Conservation (phyloP, 305 asterid genomes). For the Andrographis paniculata region DNA sequence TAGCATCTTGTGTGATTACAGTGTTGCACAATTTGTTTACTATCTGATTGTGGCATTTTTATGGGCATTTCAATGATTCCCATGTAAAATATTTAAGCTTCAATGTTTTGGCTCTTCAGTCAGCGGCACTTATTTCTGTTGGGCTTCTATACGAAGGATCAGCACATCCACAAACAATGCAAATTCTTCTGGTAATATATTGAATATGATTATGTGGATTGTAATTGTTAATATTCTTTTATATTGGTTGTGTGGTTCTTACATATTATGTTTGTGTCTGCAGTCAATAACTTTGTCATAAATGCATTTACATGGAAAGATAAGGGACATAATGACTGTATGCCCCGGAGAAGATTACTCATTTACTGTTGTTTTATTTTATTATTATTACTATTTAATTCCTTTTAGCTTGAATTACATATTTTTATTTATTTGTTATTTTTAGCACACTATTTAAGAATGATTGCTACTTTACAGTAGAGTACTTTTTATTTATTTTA, state of each 20-base stretch:
- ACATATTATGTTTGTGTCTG: no score
- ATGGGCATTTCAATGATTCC: conserved; percentile 13
- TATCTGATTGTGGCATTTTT: conserved; percentile 19
- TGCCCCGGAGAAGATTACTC: no score
- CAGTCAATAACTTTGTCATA: no score
- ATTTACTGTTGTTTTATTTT: no score
- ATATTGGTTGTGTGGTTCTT: not conserved
- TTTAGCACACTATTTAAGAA: no score
- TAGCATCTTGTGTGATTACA: conserved; percentile 12
- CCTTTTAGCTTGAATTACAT: no score
- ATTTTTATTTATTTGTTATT: no score
- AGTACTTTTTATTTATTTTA: no score
- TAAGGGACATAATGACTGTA: no score
- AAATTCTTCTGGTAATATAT: conserved; percentile 76
- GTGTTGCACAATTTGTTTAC: conserved; percentile 8
- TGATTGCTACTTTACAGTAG: no score
- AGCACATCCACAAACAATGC: conserved; percentile 96
- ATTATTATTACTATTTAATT: no score
- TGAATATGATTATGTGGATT: not conserved
- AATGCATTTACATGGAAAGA: no score
- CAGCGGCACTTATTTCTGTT: conserved; percentile 86
- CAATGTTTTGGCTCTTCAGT: conserved; percentile 35
- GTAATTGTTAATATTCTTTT: not conserved
- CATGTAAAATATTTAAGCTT: conserved; percentile 7
- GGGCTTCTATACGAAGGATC: conserved; percentile 98